These are phyloP conservation scores for Endoconidiophora laricicola DNA, from an alignment of 2,329 filamentous ascomycete genomes.

Conservation along the genomic window DNA sequence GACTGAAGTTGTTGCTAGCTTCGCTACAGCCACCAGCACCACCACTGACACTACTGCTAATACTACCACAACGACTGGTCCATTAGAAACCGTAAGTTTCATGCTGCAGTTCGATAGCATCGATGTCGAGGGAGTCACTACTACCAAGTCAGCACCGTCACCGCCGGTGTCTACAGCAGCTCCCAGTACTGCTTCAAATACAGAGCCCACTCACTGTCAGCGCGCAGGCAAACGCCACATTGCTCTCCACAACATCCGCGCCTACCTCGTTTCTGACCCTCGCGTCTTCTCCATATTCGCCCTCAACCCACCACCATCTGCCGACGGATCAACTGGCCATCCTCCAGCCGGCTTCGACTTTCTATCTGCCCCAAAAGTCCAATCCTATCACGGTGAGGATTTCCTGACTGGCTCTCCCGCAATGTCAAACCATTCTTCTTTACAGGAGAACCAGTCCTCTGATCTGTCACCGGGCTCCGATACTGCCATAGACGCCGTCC, in stretches of 20 bases:
- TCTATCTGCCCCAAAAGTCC: slow-evolving; percentile 26
- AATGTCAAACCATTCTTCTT: slow-evolving; percentile 6
- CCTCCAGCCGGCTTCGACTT: slow-evolving; percentile 24
- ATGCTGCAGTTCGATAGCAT: slow-evolving; percentile 48
- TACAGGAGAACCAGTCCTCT: background rate
- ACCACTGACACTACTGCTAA: background rate
- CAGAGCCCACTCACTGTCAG: background rate
- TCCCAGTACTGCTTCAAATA: no score
- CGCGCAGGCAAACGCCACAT: slow-evolving; percentile 47
- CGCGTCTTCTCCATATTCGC: slow-evolving; percentile 46
- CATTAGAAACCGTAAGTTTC: slow-evolving; percentile 41
- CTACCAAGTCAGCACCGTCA: background rate
- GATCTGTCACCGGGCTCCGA: no score
- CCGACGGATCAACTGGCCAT: slow-evolving; percentile 35
- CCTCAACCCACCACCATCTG: slow-evolving; percentile 17
- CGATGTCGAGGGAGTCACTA: slow-evolving; percentile 49
- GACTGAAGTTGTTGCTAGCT: slow-evolving; percentile 36
- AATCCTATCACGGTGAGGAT: slow-evolving; percentile 23
- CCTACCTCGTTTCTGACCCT: slow-evolving; percentile 49
- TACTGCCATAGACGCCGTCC: background rate
- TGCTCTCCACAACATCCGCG: slow-evolving; percentile 44
- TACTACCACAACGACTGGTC: no score
- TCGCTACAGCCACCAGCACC: slow-evolving; percentile 18
- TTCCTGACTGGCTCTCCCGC: slow-evolving; percentile 13
- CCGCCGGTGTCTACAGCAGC: background rate